Conservation (phyloP, 83 land plant species). For the Picea mariana region DNA sequence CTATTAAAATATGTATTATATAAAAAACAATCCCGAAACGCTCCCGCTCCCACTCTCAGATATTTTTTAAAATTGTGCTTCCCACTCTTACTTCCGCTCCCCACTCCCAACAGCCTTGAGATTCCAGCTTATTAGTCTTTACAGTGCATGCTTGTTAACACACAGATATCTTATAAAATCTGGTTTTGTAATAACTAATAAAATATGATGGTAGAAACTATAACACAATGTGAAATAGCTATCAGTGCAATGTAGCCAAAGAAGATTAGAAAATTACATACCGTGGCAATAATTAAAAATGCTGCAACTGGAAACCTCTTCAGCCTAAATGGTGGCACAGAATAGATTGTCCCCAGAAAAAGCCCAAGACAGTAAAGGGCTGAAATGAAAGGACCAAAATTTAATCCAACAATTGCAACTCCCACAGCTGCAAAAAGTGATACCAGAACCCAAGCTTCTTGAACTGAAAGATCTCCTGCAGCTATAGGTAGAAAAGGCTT, state of each 20-base stretch:
- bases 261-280: slow-evolving; percentile 23
- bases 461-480: slow-evolving; percentile 90
- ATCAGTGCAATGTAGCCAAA: neutral
- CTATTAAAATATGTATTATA: no score
- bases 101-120: neutral
- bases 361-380: slow-evolving; percentile 80
- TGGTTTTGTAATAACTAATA: neutral
- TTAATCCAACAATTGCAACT: slow-evolving; percentile 68
- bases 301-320: slow-evolving; percentile 94
- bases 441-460: slow-evolving; percentile 90
- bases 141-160: neutral
- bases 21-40: no score
- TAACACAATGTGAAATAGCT: neutral
- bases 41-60: no score
- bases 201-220: neutral
- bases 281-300: slow-evolving; percentile 96
- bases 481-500: slow-evolving; percentile 99
- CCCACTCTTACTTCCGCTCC: no score
- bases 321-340: slow-evolving; percentile 96
- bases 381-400: slow-evolving; percentile 91
- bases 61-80: no score
- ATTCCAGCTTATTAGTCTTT: neutral
- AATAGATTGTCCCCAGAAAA: slow-evolving; percentile 93
- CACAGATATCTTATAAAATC: neutral
- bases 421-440: slow-evolving; percentile 68